Evolutionary conservation across 768 basidiomycete genomes (phyloP).

Genomic region (Sarcodon sp.): DNA sequence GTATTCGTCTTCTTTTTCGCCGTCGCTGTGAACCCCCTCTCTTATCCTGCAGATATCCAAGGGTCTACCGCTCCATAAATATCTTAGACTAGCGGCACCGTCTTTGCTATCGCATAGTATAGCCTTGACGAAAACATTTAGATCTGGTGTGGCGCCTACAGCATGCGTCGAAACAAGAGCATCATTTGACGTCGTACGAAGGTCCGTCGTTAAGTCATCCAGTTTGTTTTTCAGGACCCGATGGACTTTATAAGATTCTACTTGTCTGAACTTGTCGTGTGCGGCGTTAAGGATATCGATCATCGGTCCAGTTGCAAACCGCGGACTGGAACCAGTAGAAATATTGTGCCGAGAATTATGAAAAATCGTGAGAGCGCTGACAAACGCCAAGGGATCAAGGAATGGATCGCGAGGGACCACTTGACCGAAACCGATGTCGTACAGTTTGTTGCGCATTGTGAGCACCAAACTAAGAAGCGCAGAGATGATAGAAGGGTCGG

Average conservation of each 20-base stretch:
- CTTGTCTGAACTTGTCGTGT: constrained; percentile 31
- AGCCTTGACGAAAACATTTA: constrained; percentile 35
- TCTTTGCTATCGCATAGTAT: constrained; percentile 23
- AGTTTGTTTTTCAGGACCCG: constrained; percentile 49
- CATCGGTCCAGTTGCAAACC: constrained; percentile 16
- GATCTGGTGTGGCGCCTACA: constrained; percentile 37
- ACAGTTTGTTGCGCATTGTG: constrained; percentile 56
- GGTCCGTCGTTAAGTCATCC: constrained; percentile 33
- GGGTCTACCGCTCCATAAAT: constrained; percentile 21
- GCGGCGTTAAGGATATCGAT: constrained; percentile 32
- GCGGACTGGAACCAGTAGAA: constrained; percentile 4
- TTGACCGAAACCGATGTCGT: constrained; percentile 29
- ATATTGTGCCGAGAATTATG: constrained; percentile 7
- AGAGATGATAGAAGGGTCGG: constrained; percentile 61
- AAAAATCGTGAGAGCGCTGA: constrained; percentile 29
- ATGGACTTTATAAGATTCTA: constrained; percentile 49
- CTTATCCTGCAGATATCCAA: constrained; percentile 14
- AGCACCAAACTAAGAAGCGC: constrained; percentile 61
- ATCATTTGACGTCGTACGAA: constrained; percentile 14
- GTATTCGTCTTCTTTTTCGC: constrained; percentile 18
- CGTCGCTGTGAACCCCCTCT: constrained; percentile 20
- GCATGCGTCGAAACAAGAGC: constrained; percentile 13
- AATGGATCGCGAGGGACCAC: constrained; percentile 69
- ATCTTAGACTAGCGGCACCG: constrained; percentile 18
- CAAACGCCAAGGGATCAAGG: constrained; percentile 49